Evolutionary conservation across 495 filamentous ascomycete species (phyloP).

Genomic region (Annulohypoxylon stygium): DNA sequence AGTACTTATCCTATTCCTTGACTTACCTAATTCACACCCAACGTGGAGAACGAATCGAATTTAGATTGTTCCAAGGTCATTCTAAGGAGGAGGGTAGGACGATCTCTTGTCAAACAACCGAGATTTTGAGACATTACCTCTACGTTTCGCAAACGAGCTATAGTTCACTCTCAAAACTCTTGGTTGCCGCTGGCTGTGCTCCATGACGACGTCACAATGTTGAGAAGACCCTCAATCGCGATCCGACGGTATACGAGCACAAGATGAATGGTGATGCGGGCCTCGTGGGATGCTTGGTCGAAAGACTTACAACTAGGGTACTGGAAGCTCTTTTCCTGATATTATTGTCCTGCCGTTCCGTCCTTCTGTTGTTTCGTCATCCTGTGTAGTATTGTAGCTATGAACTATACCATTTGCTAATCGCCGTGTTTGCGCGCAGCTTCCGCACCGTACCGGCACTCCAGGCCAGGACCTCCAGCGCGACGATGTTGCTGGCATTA

Average conservation of each 20-base stretch:
- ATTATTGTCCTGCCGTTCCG: neutral
- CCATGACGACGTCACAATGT: conserved; percentile 55
- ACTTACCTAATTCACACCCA: conserved; percentile 15
- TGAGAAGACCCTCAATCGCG: conserved; percentile 47
- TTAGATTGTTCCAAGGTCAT: conserved; percentile 10
- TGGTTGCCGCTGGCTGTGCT: conserved; percentile 39
- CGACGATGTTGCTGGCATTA: conserved; percentile 71
- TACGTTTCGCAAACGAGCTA: conserved; percentile 38
- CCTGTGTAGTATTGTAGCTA: conserved; percentile 23
- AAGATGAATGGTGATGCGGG: conserved; percentile 73
- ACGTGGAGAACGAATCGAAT: conserved; percentile 14
- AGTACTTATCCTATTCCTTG: neutral
- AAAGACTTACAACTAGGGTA: conserved; percentile 74
- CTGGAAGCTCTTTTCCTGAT: conserved; percentile 22
- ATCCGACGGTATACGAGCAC: conserved; percentile 52
- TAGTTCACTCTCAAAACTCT: conserved; percentile 23
- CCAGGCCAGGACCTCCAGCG: conserved; percentile 67
- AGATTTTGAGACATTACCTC: conserved; percentile 34
- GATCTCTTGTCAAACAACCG: conserved; percentile 31
- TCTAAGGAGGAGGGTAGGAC: conserved; percentile 39
- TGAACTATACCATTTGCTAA: conserved; percentile 24
- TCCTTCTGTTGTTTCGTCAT: neutral
- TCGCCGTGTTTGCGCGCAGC: conserved; percentile 55
- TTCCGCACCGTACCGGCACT: conserved; percentile 74
- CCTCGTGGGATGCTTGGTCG: conserved; percentile 73